Conservation (phyloP, 495 filamentous ascomycete genomes). For the Penicillium simplicissimum region DNA sequence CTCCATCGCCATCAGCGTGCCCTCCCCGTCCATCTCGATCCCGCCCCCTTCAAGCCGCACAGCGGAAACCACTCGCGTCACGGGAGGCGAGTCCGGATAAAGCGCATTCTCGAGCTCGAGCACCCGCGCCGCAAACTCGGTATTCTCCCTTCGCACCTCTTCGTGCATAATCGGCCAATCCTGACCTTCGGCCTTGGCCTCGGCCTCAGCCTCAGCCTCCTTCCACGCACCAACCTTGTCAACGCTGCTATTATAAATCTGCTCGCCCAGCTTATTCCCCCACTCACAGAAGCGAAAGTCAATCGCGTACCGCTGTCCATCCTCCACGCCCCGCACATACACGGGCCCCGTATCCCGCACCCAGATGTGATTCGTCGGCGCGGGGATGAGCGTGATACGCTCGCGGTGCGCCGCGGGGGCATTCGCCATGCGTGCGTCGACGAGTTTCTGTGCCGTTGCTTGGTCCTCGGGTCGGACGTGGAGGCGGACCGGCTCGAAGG, state of each 20-base stretch:
- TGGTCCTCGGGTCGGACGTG: constrained; percentile 31
- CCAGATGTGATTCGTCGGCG: constrained; percentile 37
- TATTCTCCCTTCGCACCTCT: constrained; percentile 22
- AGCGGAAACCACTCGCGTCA: constrained; percentile 21
- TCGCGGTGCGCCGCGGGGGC: background rate
- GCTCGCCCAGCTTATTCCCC: constrained; percentile 28
- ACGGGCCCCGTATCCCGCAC: constrained; percentile 40
- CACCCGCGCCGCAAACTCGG: constrained; percentile 27
- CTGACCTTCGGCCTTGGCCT: background rate
- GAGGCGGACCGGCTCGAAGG: constrained; percentile 39
- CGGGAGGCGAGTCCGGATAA: background rate
- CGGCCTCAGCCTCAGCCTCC: background rate
- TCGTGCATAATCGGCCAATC: constrained; percentile 29
- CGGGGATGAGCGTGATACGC: constrained; percentile 24
- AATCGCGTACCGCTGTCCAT: constrained; percentile 27
- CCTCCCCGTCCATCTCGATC: constrained; percentile 38
- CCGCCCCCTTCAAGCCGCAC: constrained; percentile 36
- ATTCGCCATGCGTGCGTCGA: constrained; percentile 11
- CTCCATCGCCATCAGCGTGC: constrained; percentile 38
- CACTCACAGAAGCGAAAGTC: constrained; percentile 40
- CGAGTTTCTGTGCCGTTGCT: constrained; percentile 16
- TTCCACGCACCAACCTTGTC: constrained; percentile 11
- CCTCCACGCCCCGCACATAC: constrained; percentile 28
- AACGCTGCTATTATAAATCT: constrained; percentile 19
- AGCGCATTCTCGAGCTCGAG: constrained; percentile 24